These are phyloP conservation scores for Sporothrix protearum DNA, from an alignment of 2,329 filamentous ascomycete species.

Conservation along the genomic window DNA sequence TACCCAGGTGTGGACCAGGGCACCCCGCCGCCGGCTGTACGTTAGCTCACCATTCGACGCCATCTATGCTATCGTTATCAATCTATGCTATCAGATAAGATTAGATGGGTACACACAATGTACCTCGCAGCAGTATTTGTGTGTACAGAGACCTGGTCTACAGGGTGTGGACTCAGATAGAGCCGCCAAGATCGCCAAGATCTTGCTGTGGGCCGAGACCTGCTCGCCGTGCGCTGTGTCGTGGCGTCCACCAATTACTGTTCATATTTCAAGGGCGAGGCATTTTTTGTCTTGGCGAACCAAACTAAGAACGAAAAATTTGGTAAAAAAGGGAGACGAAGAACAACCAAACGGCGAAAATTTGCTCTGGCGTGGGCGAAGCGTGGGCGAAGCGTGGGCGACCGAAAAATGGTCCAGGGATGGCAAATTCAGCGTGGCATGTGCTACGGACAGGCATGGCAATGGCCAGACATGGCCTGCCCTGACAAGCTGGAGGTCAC, in stretches of 20 bases:
- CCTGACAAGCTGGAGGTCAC: not conserved
- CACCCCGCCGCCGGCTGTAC: not conserved
- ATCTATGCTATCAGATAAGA: constrained; percentile 22
- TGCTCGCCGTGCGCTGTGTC: not conserved
- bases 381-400: not conserved
- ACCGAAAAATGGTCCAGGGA: not conserved
- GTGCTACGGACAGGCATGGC: not conserved
- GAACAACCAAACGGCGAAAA: not conserved
- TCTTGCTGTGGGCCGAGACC: not conserved
- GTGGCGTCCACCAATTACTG: not conserved
- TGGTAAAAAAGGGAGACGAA: not conserved
- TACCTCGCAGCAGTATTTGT: not conserved
- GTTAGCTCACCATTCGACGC: not conserved
- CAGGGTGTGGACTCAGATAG: not conserved
- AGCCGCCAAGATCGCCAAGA: constrained; percentile 10
- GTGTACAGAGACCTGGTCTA: not conserved
- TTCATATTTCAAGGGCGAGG: not conserved
- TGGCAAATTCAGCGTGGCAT: not conserved
- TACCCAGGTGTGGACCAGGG: constrained; percentile 1
- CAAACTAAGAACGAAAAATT: not conserved
- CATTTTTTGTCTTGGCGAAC: constrained; percentile 6
- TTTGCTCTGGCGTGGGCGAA: not conserved
- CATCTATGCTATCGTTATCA: constrained; percentile 18
- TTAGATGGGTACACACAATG: constrained; percentile 7
- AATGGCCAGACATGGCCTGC: not conserved